A percentile compares a stretch with the other conserved stretches of the same genome.
Conservation (phyloP, 345 rosid species). For the Laguncularia racemosa region DNA sequence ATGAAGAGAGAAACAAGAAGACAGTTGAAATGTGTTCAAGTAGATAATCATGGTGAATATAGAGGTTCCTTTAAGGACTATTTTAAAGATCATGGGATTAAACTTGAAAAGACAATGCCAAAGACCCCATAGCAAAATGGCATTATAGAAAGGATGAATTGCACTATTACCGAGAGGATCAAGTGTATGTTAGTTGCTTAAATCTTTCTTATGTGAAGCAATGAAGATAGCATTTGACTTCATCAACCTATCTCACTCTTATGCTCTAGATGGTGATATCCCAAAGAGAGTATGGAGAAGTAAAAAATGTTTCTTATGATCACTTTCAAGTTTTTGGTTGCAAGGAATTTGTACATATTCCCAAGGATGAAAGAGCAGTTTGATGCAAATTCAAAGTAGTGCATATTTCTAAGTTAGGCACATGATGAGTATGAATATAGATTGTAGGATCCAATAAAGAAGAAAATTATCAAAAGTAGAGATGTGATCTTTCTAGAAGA, state of each 20-base stretch:
- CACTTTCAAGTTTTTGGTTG: constrained; percentile 1
- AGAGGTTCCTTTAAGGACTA: constrained; percentile 2
- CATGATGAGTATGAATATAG: no score
- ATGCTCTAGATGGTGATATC: no score
- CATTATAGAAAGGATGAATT: no score
- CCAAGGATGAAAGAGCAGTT: not conserved
- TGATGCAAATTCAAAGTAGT: not conserved
- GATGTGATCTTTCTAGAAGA: not conserved
- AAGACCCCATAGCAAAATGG: constrained; percentile 2
- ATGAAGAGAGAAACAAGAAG: no score
- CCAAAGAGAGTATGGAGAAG: no score
- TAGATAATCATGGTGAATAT: not conserved
- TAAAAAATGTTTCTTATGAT: no score
- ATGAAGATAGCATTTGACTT: not conserved
- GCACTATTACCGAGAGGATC: no score
- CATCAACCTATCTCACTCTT: no score
- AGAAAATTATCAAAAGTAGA: no score
- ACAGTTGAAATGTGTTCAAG: no score
- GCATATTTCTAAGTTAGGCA: not conserved
- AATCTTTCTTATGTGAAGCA: not conserved
- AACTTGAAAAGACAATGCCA: not conserved
- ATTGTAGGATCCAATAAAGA: no score
- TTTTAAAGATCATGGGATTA: not conserved
- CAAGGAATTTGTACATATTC: not conserved
- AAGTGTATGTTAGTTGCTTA: no score